These are phyloP conservation scores for Bryoerythrophyllum caledonicum DNA, from an alignment of 225 moss, liverwort and hornwort species.

Conservation along the genomic window DNA sequence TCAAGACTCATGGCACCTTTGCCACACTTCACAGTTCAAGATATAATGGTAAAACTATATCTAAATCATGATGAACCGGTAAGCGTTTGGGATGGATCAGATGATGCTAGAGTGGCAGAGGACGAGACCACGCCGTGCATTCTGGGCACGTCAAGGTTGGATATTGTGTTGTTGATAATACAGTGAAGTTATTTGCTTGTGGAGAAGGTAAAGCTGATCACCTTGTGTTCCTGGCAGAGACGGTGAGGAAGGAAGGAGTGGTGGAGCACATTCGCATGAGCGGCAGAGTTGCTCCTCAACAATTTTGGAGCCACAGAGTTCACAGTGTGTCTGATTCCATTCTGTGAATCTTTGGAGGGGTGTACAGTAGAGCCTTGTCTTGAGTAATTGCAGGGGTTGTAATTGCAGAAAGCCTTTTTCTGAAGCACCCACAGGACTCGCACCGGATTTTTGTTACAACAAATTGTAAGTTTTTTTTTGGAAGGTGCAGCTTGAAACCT, in stretches of 20 bases:
- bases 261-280: not conserved
- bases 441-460: not conserved
- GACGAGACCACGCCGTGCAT: not conserved
- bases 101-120: slow-evolving; percentile 15
- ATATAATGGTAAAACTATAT: too few relatives aligned
- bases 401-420: not conserved
- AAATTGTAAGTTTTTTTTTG: not conserved
- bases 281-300: not conserved
- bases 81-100: not conserved
- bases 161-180: not conserved
- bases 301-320: not conserved
- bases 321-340: not conserved
- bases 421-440: not conserved
- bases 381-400: too few relatives aligned
- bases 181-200: not conserved
- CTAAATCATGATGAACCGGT: not conserved
- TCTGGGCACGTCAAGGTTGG: not conserved
- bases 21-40: too few relatives aligned
- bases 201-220: not conserved
- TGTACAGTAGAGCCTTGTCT: not conserved
- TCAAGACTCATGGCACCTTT: too few relatives aligned
- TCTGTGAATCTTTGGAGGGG: slow-evolving; percentile 6
- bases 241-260: slow-evolving; percentile 10
- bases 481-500: not conserved
- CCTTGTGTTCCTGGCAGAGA: slow-evolving; percentile 12